phyloP scores from a whole-genome alignment of 768 basidiomycete genomes.

The Rhodotorula diobovata region DNA sequence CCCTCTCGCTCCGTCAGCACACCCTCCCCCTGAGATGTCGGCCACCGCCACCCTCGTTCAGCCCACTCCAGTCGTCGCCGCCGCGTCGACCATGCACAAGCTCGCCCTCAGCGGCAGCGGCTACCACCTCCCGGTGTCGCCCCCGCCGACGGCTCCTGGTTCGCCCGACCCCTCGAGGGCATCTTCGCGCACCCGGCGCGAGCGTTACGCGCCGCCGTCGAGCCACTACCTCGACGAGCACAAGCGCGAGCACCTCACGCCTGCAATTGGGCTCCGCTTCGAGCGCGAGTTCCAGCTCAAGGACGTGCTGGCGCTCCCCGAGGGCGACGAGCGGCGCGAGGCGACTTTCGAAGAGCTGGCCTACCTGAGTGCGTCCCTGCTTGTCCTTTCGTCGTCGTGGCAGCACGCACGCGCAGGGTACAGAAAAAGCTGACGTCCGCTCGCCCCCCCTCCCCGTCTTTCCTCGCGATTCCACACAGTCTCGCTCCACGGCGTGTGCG shows the following conservation, averaged over 20 bases:
- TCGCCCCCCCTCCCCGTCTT: not conserved
- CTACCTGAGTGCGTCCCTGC: conserved; percentile 21
- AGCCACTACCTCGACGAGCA: conserved; percentile 13
- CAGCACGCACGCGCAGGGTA: too few species aligned
- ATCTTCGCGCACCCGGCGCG: not conserved
- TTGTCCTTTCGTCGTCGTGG: too few species aligned
- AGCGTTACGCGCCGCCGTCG: conserved; percentile 8
- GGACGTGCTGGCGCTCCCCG: conserved; percentile 16
- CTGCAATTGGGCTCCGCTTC: conserved; percentile 27
- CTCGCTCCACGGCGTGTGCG: conserved; percentile 46
- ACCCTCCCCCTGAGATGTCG: not conserved
- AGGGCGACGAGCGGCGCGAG: conserved; percentile 13
- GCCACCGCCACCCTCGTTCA: not conserved
- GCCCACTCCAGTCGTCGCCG: not conserved
- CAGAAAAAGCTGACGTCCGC: too few species aligned
- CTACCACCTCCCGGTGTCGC: not conserved
- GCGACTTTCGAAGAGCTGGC: conserved; percentile 33
- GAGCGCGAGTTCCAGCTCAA: conserved; percentile 17
- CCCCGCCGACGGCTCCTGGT: not conserved
- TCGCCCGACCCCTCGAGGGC: not conserved
- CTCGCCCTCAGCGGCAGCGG: not conserved
- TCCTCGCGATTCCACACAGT: conserved; percentile 34
- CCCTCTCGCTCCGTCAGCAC: not conserved
- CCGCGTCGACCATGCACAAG: not conserved
- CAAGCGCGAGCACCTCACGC: not conserved